Percentiles rank a stretch among this genome's conserved stretches.
Evolutionary conservation across 805 yeast species (phyloP).

Genomic region (Starmerella apis): DNA sequence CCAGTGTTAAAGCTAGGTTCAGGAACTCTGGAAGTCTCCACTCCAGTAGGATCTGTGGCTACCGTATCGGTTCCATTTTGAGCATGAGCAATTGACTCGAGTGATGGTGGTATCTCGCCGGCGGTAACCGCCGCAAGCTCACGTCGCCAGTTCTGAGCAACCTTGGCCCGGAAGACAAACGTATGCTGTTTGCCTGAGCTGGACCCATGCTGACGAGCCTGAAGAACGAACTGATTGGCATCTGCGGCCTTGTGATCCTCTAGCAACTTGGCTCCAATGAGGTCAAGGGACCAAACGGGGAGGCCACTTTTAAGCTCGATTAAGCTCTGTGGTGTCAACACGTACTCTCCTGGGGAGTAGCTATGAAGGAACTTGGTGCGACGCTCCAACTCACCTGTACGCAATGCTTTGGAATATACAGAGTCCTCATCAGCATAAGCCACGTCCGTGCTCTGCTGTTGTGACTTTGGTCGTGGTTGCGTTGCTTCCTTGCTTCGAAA

Average conservation of each 20-base stretch:
- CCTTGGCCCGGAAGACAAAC: conserved; percentile 90
- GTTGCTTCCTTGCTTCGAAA: conserved; percentile 5
- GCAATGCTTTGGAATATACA: conserved; percentile 54
- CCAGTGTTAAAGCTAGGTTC: too few relatives aligned
- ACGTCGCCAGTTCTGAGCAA: conserved; percentile 69
- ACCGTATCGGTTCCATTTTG: conserved; percentile 26
- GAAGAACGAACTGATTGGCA: conserved; percentile 59
- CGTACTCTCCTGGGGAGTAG: conserved; percentile 86
- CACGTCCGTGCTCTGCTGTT: conserved; percentile 33
- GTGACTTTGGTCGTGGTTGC: background rate
- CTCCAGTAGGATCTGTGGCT: conserved; percentile 18
- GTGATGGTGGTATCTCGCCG: conserved; percentile 21
- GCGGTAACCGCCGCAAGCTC: conserved; percentile 61
- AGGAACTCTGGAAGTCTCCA: too few relatives aligned
- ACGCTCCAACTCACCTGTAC: conserved; percentile 76
- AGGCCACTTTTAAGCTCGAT: conserved; percentile 66
- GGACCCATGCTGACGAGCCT: conserved; percentile 26
- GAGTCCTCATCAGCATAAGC: conserved; percentile 59
- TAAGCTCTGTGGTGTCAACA: conserved; percentile 72
- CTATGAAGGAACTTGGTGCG: conserved; percentile 84
- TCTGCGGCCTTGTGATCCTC: conserved; percentile 60
- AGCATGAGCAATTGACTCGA: conserved; percentile 4
- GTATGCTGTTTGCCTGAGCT: conserved; percentile 55
- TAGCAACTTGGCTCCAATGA: conserved; percentile 56
- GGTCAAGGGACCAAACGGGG: conserved; percentile 26